These are phyloP conservation scores for Fusarium tanahbumbuense DNA, from an alignment of 2,329 filamentous ascomycete genomes.

Conservation along the genomic window DNA sequence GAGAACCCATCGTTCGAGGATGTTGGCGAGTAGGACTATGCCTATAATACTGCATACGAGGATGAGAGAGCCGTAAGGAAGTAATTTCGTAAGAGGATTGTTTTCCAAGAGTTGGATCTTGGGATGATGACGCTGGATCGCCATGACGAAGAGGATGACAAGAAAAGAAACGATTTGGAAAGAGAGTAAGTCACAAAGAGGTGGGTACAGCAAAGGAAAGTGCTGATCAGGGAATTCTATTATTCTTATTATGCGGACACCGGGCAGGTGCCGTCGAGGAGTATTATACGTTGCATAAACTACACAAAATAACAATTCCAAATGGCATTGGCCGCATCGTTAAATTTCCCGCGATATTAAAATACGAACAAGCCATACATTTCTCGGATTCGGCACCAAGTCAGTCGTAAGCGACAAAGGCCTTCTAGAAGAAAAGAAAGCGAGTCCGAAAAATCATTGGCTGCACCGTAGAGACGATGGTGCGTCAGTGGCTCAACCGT, in stretches of 20 bases:
- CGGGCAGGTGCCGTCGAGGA: background rate
- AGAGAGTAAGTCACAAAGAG: background rate
- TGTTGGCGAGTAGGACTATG: constrained; percentile 13
- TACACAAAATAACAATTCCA: background rate
- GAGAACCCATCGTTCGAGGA: constrained; percentile 21
- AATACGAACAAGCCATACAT: background rate
- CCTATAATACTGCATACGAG: constrained; percentile 2
- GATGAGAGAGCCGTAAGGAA: constrained; percentile 17
- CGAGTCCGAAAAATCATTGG: constrained; percentile 5
- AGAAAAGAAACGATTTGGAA: background rate
- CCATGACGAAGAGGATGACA: background rate
- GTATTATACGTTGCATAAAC: background rate
- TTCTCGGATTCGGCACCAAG: background rate
- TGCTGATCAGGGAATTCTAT: background rate
- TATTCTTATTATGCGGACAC: background rate
- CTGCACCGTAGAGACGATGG: background rate
- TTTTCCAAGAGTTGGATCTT: constrained; percentile 11
- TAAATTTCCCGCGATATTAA: background rate
- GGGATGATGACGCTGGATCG: background rate
- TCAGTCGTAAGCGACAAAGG: background rate
- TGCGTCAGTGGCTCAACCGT: constrained; percentile 11
- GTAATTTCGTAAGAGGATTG: constrained; percentile 4
- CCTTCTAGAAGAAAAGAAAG: background rate
- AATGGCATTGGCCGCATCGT: background rate
- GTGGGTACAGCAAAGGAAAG: background rate